Conservation (phyloP, 257 asterid species). For the Rauvolfia tetraphylla region DNA sequence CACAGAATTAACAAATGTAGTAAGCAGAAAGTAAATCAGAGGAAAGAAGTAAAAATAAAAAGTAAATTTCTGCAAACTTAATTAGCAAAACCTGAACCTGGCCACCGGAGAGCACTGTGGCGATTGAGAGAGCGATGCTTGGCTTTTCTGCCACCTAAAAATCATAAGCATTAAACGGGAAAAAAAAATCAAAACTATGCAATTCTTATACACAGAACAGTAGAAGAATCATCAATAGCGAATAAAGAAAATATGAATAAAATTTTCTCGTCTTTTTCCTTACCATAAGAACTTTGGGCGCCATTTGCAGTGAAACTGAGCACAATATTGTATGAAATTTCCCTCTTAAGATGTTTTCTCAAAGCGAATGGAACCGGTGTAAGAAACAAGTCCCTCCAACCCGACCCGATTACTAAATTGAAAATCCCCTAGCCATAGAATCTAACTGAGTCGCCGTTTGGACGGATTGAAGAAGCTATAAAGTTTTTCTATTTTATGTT, state of each 20-base stretch:
- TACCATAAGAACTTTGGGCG: constrained; percentile 55
- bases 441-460: too few species aligned
- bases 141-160: constrained; percentile 92
- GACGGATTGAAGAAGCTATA: too few species aligned
- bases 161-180: background rate
- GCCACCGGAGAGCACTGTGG: constrained; percentile 69
- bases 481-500: too few species aligned
- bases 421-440: too few species aligned
- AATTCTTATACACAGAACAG: background rate
- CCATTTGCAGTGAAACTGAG: constrained; percentile 28
- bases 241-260: too few species aligned
- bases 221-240: too few species aligned
- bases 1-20: background rate
- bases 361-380: too few species aligned
- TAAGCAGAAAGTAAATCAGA: background rate
- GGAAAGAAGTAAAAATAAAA: background rate
- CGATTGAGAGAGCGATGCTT: constrained; percentile 84
- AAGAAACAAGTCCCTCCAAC: too few species aligned
- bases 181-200: background rate
- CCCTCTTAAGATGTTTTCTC: too few species aligned
- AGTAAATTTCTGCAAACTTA: background rate
- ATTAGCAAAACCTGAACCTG: constrained; percentile 35
- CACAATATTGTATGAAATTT: too few species aligned
- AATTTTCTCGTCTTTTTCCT: background rate
- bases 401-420: too few species aligned